phyloP scores from a whole-genome alignment of 345 rosid genomes.

The Populus deltoides region DNA sequence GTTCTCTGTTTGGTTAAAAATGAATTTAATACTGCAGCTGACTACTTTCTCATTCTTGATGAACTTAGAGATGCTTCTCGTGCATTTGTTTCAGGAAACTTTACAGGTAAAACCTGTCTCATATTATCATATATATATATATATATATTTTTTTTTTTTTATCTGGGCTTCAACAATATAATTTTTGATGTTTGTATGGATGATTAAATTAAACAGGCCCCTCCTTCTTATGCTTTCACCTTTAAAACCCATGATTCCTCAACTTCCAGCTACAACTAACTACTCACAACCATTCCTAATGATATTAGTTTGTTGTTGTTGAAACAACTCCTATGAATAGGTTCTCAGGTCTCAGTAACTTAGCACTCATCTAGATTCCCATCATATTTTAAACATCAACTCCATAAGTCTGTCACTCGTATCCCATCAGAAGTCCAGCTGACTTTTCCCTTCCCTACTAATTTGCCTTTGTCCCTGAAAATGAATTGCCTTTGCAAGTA shows the following conservation, averaged over 20 bases:
- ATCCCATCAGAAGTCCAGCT: background rate
- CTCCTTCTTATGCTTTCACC: background rate
- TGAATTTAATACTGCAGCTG: background rate
- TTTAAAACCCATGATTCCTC: background rate
- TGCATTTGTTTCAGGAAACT: conserved; percentile 94
- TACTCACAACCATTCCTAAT: background rate
- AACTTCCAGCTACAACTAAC: background rate
- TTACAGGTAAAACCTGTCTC: conserved; percentile 55
- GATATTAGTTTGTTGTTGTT: background rate
- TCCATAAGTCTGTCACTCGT: background rate
- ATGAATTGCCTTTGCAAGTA: background rate
- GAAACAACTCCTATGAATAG: background rate
- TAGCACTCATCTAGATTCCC: background rate
- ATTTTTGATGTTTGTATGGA: too few relatives aligned
- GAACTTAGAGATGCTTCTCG: conserved; percentile 81
- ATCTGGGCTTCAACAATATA: background rate
- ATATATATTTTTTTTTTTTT: background rate
- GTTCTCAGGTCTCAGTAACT: background rate
- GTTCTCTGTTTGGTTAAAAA: background rate
- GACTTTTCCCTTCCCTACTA: background rate
- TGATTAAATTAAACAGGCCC: background rate
- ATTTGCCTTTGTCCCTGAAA: background rate
- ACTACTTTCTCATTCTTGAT: conserved; percentile 22
- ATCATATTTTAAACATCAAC: background rate
- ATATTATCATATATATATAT: background rate